Percentiles rank a stretch among this genome's conserved stretches.
phyloP scores from a whole-genome alignment of 805 yeast genomes.

The Lachancea quebecensis region DNA sequence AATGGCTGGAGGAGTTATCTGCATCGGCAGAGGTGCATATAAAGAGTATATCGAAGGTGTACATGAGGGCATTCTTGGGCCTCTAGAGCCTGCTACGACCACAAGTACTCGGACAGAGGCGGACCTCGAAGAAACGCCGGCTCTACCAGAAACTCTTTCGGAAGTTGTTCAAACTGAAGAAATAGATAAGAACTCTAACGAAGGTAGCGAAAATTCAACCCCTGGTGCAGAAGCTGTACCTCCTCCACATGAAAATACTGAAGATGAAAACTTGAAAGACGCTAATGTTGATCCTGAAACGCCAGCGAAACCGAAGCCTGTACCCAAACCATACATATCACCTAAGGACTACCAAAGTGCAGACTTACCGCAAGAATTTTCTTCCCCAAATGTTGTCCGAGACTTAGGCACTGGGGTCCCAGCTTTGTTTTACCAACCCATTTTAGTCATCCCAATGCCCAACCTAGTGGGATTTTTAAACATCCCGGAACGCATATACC shows the following conservation, averaged over 20 bases:
- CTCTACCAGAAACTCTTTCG: background rate
- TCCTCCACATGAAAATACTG: background rate
- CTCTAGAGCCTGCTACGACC: constrained; percentile 50
- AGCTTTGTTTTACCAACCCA: constrained; percentile 66
- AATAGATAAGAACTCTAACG: constrained; percentile 14
- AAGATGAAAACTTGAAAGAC: background rate
- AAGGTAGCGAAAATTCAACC: background rate
- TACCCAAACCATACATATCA: constrained; percentile 57
- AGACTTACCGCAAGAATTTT: constrained; percentile 54
- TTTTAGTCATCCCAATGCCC: constrained; percentile 68
- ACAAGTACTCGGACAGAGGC: constrained; percentile 13
- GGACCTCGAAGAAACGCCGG: constrained; percentile 9
- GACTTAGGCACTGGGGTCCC: constrained; percentile 37
- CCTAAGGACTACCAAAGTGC: constrained; percentile 52
- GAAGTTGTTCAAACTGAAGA: constrained; percentile 37
- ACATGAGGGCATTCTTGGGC: constrained; percentile 94
- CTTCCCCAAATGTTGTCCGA: constrained; percentile 30
- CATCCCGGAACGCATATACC: constrained; percentile 66
- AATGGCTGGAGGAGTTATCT: constrained; percentile 75
- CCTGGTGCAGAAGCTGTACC: background rate
- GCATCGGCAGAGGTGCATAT: constrained; percentile 92
- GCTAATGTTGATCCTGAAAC: constrained; percentile 10
- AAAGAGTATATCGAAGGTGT: constrained; percentile 87
- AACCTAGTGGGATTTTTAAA: constrained; percentile 72
- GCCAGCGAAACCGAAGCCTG: constrained; percentile 35